Base-by-base conservation (phyloP, 2,329 filamentous ascomycete genomes). In the Bertia moriformis region DNA sequence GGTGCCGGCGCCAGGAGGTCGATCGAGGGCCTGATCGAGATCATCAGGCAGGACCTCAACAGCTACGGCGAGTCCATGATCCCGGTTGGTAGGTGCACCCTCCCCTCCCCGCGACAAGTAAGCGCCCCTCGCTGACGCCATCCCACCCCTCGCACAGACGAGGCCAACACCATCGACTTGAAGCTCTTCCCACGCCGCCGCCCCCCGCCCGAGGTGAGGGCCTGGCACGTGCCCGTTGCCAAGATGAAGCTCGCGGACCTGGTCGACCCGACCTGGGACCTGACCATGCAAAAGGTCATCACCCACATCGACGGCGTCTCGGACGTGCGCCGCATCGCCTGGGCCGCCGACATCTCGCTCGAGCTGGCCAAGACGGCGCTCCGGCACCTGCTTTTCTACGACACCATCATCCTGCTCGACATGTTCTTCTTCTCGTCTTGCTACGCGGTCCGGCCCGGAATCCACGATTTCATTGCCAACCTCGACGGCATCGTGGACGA, bases 61-160 rank as follows among this genome's bases (percentile, higher is more conserved):
- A 93, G 93, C 50, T 98, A 95, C 53, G 88, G 85, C 53, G 91
- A 98, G 63, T 94, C 88, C 67, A 94, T 94, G 88, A 94, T 95
- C 51, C 88, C 88, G 0, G 89, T 95, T 45, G 84, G 84, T 88
- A 62, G 45, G 73, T 65, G 14, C 30, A 14, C 20, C 27, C 44
- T 32, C 22, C 37, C 19, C 40, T 41, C 5, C 17, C 39, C 19
- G 10, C 40, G 15, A 19, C n/a, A n/a, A n/a, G n/a, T n/a, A n/a
- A n/a, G n/a, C 41, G n/a, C 19, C 38, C 10, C 13, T 18, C 36
- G n/a, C 20, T 20, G 15, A 13, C 14, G 17, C 48, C 46, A 27
- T 50, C 39, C 18, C 17, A 19, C 20, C 14, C n/a, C n/a, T n/a
- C n/a, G n/a, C n/a, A n/a, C 40, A 87, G 87, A 94, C 57, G 86